Percentiles rank a stretch among this genome's conserved stretches.
These are phyloP conservation scores for Hapsidospora chrysogenum DNA, from an alignment of 495 filamentous ascomycete species.

Conservation along the genomic window DNA sequence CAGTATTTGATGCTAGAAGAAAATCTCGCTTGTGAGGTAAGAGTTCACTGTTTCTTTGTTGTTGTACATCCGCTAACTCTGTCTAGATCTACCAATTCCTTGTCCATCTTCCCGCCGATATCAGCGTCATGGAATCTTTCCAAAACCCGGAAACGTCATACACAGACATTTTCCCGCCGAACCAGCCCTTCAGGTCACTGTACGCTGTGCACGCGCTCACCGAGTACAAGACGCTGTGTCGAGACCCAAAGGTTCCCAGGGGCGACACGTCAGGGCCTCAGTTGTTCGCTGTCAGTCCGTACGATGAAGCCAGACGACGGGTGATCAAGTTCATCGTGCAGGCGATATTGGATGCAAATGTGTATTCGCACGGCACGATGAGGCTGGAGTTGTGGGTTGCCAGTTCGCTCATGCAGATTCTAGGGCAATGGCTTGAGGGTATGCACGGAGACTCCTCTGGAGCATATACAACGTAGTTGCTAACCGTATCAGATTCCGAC, in stretches of 20 bases:
- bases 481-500: too few species aligned
- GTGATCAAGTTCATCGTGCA: not conserved
- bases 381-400: too few species aligned
- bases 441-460: not conserved
- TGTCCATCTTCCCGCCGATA: slow-evolving; percentile 52
- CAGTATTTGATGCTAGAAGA: slow-evolving; percentile 63
- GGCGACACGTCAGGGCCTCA: not conserved
- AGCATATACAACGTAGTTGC: not conserved
- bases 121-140: slow-evolving; percentile 40
- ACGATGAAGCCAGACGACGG: too few species aligned
- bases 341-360: not conserved
- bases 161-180: slow-evolving; percentile 45
- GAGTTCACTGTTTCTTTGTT: too few species aligned
- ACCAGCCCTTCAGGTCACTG: slow-evolving; percentile 54
- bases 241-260: not conserved
- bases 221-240: slow-evolving; percentile 14
- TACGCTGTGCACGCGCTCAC: slow-evolving; percentile 56
- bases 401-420: too few species aligned
- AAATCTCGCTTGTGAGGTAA: slow-evolving; percentile 46
- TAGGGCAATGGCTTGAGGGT: too few species aligned
- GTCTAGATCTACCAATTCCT: slow-evolving; percentile 60
- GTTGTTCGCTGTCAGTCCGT: too few species aligned
- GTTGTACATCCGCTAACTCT: too few species aligned
- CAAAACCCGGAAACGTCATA: slow-evolving; percentile 34
- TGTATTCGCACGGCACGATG: too few species aligned